phyloP scores from a whole-genome alignment of 768 basidiomycete species.

The Tulasnella sp. region DNA sequence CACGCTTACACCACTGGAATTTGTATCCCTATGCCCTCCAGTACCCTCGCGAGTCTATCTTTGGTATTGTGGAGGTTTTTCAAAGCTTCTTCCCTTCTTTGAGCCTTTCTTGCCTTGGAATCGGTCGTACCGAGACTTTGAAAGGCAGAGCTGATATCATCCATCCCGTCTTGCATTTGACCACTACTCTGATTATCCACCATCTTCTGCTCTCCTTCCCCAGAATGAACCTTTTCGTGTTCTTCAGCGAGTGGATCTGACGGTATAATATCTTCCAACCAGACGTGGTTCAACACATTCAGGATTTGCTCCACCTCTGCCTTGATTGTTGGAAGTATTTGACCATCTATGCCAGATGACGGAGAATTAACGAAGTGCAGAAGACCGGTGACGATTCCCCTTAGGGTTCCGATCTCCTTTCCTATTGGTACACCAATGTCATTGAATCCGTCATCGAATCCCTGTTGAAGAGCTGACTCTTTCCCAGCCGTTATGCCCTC shows the following conservation, averaged over 20 bases:
- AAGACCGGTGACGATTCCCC: conserved; percentile 55
- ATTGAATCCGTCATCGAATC: conserved; percentile 81
- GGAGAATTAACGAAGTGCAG: conserved; percentile 23
- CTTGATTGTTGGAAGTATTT: conserved; percentile 20
- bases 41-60: background rate
- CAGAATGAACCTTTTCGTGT: conserved; percentile 41
- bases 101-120: background rate
- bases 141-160: conserved; percentile 15
- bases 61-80: background rate
- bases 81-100: background rate
- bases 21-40: background rate
- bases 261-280: conserved; percentile 60
- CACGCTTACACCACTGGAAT: too few relatives aligned
- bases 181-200: conserved; percentile 28
- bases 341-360: background rate
- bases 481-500: conserved; percentile 93
- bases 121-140: conserved; percentile 2
- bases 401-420: conserved; percentile 58
- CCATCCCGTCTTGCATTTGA: conserved; percentile 32
- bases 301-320: conserved; percentile 43
- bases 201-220: conserved; percentile 19
- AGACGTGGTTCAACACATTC: conserved; percentile 42
- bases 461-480: conserved; percentile 70
- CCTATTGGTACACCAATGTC: conserved; percentile 59
- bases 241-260: conserved; percentile 63